Percentiles rank a stretch among this genome's conserved stretches.
phyloP scores from a whole-genome alignment of 2,329 filamentous ascomycete genomes.

The Microsporum canis region DNA sequence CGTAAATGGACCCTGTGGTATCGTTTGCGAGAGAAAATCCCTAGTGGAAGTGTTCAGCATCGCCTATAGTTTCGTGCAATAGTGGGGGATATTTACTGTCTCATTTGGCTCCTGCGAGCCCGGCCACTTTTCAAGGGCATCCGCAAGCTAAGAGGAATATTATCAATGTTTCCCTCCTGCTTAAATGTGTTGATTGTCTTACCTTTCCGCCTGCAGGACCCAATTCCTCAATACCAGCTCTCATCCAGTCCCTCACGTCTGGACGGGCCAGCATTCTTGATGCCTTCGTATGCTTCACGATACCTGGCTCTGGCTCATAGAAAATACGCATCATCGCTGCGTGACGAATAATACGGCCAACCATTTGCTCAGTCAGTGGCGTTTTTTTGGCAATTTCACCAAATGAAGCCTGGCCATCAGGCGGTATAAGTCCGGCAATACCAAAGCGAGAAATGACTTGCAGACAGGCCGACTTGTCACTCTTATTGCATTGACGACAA shows the following conservation, averaged over 20 bases:
- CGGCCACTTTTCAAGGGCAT: neutral
- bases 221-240: slow-evolving; percentile 11
- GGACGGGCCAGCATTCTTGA: slow-evolving; percentile 9
- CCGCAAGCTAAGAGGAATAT: slow-evolving; percentile 14
- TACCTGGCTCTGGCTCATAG: slow-evolving; percentile 10
- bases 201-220: slow-evolving; percentile 8
- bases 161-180: slow-evolving; percentile 2
- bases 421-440: slow-evolving; percentile 34
- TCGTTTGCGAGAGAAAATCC: slow-evolving; percentile 8
- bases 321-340: slow-evolving; percentile 31
- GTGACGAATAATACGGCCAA: slow-evolving; percentile 31
- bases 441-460: slow-evolving; percentile 45
- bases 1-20: slow-evolving; percentile 8
- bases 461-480: slow-evolving; percentile 37
- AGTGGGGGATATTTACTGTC: neutral
- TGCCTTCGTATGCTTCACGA: slow-evolving; percentile 8
- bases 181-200: neutral
- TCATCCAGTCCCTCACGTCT: neutral
- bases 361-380: slow-evolving; percentile 31
- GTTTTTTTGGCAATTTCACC: slow-evolving; percentile 30
- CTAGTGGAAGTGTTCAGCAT: slow-evolving; percentile 24
- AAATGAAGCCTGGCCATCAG: slow-evolving; percentile 37
- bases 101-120: neutral
- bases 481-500: slow-evolving; percentile 18
- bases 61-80: slow-evolving; percentile 2